Evolutionary conservation across 371 early-diverging fungal species (phyloP).

Genomic region (Saksenaea vasiformis): DNA sequence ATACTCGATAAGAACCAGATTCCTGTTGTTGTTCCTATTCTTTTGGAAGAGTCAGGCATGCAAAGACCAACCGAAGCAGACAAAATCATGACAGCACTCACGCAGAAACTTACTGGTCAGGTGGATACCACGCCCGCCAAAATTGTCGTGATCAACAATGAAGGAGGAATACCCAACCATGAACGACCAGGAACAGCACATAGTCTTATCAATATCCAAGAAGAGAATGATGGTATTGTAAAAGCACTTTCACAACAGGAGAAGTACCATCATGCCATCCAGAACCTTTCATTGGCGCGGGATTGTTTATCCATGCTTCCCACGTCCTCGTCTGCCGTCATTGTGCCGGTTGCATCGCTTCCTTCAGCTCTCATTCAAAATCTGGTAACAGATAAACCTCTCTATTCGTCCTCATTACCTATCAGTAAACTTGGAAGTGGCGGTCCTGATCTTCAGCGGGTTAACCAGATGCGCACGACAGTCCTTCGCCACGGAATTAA

Average conservation of each 20-base stretch:
- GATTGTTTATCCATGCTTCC: constrained; percentile 39
- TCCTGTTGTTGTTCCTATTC: constrained; percentile 46
- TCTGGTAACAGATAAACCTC: constrained; percentile 52
- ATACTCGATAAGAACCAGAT: constrained; percentile 43
- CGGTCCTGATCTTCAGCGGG: constrained; percentile 13
- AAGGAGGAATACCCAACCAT: constrained; percentile 54
- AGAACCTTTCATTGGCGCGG: constrained; percentile 36
- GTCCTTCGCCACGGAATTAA: constrained; percentile 79
- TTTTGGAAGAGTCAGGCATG: constrained; percentile 22
- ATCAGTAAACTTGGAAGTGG: constrained; percentile 6
- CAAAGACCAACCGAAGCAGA: constrained; percentile 31
- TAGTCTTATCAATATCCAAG: constrained; percentile 49
- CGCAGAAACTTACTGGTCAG: constrained; percentile 17
- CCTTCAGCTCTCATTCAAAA: constrained; percentile 49
- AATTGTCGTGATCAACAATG: constrained; percentile 49
- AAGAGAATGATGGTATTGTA: constrained; percentile 42
- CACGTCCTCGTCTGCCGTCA: constrained; percentile 44
- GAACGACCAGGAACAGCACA: constrained; percentile 49
- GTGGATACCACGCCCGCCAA: constrained; percentile 17
- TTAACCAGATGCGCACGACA: constrained; percentile 59
- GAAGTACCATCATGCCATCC: constrained; percentile 17
- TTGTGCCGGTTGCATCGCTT: constrained; percentile 42
- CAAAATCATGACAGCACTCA: constrained; percentile 32
- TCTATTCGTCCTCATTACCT: constrained; percentile 53
- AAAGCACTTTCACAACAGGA: constrained; percentile 26